Evolutionary conservation across 1,284 basidiomycete genomes (phyloP).

Genomic region (Cutaneotrichosporon sp.): DNA sequence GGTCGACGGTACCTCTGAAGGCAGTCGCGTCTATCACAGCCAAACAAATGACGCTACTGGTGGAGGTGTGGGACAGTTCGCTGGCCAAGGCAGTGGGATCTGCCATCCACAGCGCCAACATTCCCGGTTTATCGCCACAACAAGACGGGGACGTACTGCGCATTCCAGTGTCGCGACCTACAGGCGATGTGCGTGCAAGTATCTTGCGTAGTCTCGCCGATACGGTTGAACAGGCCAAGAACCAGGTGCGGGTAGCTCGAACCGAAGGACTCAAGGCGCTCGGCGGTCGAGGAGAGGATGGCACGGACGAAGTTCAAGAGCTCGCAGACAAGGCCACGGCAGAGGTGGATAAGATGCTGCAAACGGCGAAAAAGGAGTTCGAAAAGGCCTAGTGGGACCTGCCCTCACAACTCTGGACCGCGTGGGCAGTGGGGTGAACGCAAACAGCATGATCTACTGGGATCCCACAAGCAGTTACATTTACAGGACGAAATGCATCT

Average conservation of each 20-base stretch:
- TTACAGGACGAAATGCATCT: too few species aligned
- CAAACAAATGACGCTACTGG: constrained; percentile 32
- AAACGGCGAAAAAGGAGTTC: constrained; percentile 45
- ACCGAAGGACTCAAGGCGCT: constrained; percentile 42
- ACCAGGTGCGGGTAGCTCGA: constrained; percentile 39
- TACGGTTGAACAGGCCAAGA: constrained; percentile 43
- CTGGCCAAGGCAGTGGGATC: constrained; percentile 42
- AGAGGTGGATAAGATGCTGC: constrained; percentile 37
- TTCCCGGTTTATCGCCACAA: constrained; percentile 44
- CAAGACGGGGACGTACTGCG: constrained; percentile 30
- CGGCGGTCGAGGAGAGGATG: constrained; percentile 35
- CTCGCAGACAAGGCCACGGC: constrained; percentile 34
- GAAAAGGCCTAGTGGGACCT: constrained; percentile 26
- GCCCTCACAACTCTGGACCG: too few species aligned
- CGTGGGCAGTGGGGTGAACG: too few species aligned
- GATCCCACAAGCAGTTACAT: too few species aligned
- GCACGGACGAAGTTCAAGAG: constrained; percentile 40
- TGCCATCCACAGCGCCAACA: constrained; percentile 44
- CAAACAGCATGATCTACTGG: too few species aligned
- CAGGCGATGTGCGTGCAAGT: constrained; percentile 34
- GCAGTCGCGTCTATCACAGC: constrained; percentile 43
- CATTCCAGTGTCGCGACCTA: constrained; percentile 43
- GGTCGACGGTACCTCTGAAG: constrained; percentile 32
- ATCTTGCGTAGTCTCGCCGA: constrained; percentile 32
- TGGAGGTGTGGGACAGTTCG: constrained; percentile 43